These are phyloP conservation scores for Pythium dissotocum DNA, from an alignment of 352 stramenopile species.

Conservation along the genomic window DNA sequence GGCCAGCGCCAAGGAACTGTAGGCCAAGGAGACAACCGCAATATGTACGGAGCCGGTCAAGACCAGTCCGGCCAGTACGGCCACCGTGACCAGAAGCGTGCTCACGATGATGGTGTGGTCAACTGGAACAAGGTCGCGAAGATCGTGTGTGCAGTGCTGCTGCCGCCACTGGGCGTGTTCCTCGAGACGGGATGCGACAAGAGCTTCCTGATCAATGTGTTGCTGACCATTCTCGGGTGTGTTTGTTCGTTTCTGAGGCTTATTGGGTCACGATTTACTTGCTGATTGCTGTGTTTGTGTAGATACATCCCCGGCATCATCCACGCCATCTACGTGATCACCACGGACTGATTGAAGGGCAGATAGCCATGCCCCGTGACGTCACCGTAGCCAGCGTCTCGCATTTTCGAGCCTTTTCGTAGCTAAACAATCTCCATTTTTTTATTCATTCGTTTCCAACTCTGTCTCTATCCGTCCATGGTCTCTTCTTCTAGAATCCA, in stretches of 20 bases:
- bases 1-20: not conserved
- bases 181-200: constrained; percentile 30
- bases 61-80: constrained; percentile 14
- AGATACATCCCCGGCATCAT: constrained; percentile 60
- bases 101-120: constrained; percentile 15
- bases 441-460: constrained; percentile 3
- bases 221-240: constrained; percentile 34
- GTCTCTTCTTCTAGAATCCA: constrained; percentile 46
- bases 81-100: constrained; percentile 7
- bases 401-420: constrained; percentile 4
- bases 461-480: too few species aligned
- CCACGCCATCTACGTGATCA: constrained; percentile 57
- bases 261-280: not conserved
- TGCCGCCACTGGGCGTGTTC: constrained; percentile 36
- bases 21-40: not conserved
- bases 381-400: not conserved
- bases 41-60: not conserved
- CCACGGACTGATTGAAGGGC: constrained; percentile 24
- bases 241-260: not conserved
- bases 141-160: constrained; percentile 46
- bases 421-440: not conserved
- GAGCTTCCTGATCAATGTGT: constrained; percentile 30
- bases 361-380: not conserved
- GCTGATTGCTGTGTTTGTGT: not conserved
- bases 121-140: constrained; percentile 48